These are phyloP conservation scores for Globisporangium irregulare DNA, from an alignment of 352 stramenopile genomes.

Conservation along the genomic window DNA sequence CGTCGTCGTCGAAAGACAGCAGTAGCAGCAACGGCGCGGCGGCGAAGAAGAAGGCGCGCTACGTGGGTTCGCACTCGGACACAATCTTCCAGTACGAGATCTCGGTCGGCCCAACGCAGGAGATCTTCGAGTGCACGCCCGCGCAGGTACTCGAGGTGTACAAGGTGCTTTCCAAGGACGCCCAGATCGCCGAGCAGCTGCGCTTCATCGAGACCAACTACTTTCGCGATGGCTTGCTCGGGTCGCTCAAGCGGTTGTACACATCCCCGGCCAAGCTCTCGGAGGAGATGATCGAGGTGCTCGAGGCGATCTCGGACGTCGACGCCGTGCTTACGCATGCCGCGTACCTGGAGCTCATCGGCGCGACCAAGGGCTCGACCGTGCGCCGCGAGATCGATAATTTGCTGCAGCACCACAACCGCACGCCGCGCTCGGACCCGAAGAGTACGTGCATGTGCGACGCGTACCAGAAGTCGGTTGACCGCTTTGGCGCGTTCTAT, in stretches of 20 bases:
- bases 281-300: conserved; percentile 62
- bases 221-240: conserved; percentile 55
- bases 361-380: conserved; percentile 42
- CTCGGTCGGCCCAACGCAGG: conserved; percentile 44
- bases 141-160: conserved; percentile 54
- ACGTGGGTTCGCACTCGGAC: conserved; percentile 24
- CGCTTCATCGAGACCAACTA: conserved; percentile 72
- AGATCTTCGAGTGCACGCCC: conserved; percentile 66
- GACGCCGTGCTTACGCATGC: conserved; percentile 59
- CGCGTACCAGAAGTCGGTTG: conserved; percentile 61
- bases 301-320: conserved; percentile 74
- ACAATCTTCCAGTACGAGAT: conserved; percentile 68
- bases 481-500: conserved; percentile 70
- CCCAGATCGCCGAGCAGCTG: conserved; percentile 45
- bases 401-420: conserved; percentile 48
- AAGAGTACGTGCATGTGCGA: conserved; percentile 60
- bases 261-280: conserved; percentile 53
- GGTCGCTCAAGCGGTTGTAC: conserved; percentile 64
- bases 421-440: conserved; percentile 25
- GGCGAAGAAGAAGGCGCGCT: conserved; percentile 19
- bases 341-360: conserved; percentile 59
- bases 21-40: conserved; percentile 10
- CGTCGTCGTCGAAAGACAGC: conserved; percentile 23
- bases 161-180: conserved; percentile 50
- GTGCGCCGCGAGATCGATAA: conserved; percentile 59